phyloP scores from a whole-genome alignment of 2,329 filamentous ascomycete species.

The Alternaria angustiovoidea region DNA sequence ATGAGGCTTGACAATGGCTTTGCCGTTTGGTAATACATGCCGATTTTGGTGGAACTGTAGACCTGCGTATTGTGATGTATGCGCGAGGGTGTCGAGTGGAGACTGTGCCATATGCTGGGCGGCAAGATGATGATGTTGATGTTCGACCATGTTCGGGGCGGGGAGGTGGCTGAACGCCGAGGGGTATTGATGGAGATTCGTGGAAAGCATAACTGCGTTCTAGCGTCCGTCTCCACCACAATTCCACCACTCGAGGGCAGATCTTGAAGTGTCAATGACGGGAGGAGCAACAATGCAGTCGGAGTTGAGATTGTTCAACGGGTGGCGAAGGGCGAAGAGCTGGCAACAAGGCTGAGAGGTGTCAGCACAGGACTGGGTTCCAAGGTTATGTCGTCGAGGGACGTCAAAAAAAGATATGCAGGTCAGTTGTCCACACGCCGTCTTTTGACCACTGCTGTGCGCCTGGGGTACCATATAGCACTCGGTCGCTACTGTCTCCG shows the following conservation, averaged over 20 bases:
- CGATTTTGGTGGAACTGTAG: constrained; percentile 62
- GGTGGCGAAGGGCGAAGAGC: constrained; percentile 20
- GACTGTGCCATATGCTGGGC: constrained; percentile 43
- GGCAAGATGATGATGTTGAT: constrained; percentile 58
- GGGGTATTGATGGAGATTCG: constrained; percentile 50
- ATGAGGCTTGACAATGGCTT: constrained; percentile 50
- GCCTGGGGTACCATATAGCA: constrained; percentile 49
- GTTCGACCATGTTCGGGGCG: constrained; percentile 64
- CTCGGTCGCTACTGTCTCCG: constrained; percentile 42
- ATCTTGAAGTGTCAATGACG: constrained; percentile 24
- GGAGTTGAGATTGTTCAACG: constrained; percentile 2
- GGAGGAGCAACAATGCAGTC: constrained; percentile 6
- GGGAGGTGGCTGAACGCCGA: constrained; percentile 54
- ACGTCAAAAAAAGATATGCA: constrained; percentile 39
- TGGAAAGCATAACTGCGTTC: constrained; percentile 48
- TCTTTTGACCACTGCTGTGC: constrained; percentile 44
- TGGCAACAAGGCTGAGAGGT: constrained; percentile 17
- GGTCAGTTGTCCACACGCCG: constrained; percentile 38
- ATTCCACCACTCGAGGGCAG: constrained; percentile 33
- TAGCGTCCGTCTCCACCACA: constrained; percentile 45
- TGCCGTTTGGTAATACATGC: constrained; percentile 47
- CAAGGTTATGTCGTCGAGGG: constrained; percentile 38
- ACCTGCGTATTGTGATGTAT: constrained; percentile 73
- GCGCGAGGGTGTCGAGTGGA: constrained; percentile 72
- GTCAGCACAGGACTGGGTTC: constrained; percentile 40